phyloP scores from a whole-genome alignment of 176 grass and related monocot species.

The Calamus simplicifolius region DNA sequence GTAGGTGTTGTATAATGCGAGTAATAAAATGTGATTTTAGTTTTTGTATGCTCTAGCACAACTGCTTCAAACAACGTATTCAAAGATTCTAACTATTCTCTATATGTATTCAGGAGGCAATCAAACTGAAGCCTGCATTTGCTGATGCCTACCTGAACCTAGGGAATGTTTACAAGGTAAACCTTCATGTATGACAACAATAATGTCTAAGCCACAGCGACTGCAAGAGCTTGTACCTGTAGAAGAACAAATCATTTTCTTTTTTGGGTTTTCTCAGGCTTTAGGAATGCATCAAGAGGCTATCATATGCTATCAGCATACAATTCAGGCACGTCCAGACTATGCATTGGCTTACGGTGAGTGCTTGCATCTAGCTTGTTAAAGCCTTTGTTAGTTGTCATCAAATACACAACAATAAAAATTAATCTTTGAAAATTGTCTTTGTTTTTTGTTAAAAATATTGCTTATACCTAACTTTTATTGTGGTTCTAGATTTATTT shows the following conservation, averaged over 20 bases:
- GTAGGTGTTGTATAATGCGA: too few relatives aligned
- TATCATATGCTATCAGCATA: conserved; percentile 84
- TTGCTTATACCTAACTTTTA: too few relatives aligned
- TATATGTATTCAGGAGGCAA: conserved; percentile 57
- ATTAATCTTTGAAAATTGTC: too few relatives aligned
- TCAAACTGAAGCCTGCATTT: conserved; percentile 93
- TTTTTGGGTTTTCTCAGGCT: conserved; percentile 40
- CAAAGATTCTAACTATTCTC: neutral
- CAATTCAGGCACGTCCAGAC: conserved; percentile 68
- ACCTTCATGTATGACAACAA: conserved; percentile 12
- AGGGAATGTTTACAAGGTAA: conserved; percentile 98
- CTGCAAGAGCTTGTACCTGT: neutral
- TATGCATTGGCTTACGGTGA: conserved; percentile 91
- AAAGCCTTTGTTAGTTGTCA: too few relatives aligned
- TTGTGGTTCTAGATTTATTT: too few relatives aligned
- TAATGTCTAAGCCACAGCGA: neutral
- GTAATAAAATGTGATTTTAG: too few relatives aligned
- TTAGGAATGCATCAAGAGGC: conserved; percentile 88
- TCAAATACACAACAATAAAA: too few relatives aligned
- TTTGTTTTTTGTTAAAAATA: too few relatives aligned
- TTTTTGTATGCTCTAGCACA: too few relatives aligned
- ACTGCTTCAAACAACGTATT: neutral
- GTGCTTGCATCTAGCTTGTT: neutral
- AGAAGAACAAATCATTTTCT: conserved; percentile 16
- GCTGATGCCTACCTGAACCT: conserved; percentile 93